A percentile compares a stretch with the other conserved stretches of the same genome.
Conservation (phyloP, 2,329 filamentous ascomycete genomes). For the Tolypocladium inflatum region DNA sequence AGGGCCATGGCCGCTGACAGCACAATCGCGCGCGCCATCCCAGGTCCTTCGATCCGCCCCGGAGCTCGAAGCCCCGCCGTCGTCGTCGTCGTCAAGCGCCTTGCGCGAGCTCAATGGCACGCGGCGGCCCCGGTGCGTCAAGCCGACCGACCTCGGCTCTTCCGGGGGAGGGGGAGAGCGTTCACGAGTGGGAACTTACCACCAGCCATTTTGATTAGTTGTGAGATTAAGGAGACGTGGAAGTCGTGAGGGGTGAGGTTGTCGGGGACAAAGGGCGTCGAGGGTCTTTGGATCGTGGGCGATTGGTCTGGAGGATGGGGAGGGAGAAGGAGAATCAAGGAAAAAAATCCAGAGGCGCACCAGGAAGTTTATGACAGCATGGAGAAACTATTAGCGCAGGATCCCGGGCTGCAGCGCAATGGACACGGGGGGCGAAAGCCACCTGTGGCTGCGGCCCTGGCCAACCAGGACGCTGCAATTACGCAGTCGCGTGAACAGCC, state of each 20-base stretch:
- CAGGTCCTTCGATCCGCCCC: background rate
- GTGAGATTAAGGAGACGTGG: slow-evolving; percentile 8
- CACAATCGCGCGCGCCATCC: background rate
- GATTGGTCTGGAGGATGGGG: slow-evolving; percentile 6
- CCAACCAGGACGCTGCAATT: slow-evolving; percentile 30
- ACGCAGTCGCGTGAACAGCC: slow-evolving; percentile 14
- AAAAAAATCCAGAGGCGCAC: slow-evolving; percentile 14
- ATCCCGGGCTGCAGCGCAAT: slow-evolving; percentile 1
- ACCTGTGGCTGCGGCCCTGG: slow-evolving; percentile 17
- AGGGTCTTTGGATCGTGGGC: slow-evolving; percentile 5
- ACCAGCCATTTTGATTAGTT: slow-evolving; percentile 32
- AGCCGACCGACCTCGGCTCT: background rate
- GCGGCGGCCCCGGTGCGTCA: background rate
- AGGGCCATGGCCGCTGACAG: background rate
- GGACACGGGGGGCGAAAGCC: slow-evolving; percentile 13
- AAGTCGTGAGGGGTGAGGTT: slow-evolving; percentile 5
- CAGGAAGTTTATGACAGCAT: slow-evolving; percentile 33
- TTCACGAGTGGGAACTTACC: slow-evolving; percentile 24
- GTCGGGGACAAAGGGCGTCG: slow-evolving; percentile 6
- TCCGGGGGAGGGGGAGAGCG: background rate
- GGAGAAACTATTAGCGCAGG: slow-evolving; percentile 13
- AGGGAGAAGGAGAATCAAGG: slow-evolving; percentile 11
- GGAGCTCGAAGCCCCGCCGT: background rate
- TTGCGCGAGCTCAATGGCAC: slow-evolving; percentile 12
- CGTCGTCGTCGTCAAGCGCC: background rate